Percentiles rank a stretch among this genome's conserved stretches.
Evolutionary conservation across 1,139 yeast genomes (phyloP).

Genomic region (Yamadazyma epiphylla): DNA sequence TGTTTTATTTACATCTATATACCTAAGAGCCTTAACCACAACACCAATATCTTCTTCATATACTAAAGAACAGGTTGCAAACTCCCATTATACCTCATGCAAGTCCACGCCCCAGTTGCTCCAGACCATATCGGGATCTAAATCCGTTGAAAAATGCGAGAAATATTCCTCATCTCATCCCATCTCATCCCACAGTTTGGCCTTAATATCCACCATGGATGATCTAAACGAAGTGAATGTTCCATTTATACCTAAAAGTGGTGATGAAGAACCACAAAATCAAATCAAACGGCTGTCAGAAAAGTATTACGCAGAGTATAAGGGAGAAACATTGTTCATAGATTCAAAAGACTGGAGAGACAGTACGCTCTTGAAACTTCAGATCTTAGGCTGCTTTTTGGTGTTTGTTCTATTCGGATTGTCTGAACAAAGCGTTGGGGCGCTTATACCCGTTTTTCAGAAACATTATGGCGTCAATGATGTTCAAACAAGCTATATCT

Average conservation of each 20-base stretch:
- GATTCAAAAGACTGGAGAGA: constrained; percentile 23
- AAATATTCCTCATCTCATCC: too few relatives aligned
- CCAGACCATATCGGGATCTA: too few relatives aligned
- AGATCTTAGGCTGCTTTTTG: constrained; percentile 34
- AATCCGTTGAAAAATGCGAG: too few relatives aligned
- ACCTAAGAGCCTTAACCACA: too few relatives aligned
- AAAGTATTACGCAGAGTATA: constrained; percentile 4
- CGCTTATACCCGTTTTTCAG: constrained; percentile 49
- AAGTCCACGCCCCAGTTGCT: too few relatives aligned
- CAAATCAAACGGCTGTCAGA: not conserved
- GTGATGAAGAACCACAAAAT: not conserved
- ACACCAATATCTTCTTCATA: too few relatives aligned
- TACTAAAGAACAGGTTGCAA: too few relatives aligned
- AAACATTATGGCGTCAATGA: constrained; percentile 43
- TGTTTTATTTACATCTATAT: too few relatives aligned
- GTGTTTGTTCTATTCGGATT: constrained; percentile 47
- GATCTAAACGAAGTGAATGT: constrained; percentile 5
- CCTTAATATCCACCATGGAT: too few relatives aligned
- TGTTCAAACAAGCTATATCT: constrained; percentile 29
- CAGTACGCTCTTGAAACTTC: constrained; percentile 17
- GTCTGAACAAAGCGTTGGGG: constrained; percentile 57
- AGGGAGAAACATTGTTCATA: constrained; percentile 13
- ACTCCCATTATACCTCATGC: too few relatives aligned
- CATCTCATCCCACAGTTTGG: too few relatives aligned
- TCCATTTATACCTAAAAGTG: constrained; percentile 8